Conservation (phyloP, 169 alveolate species). For the Eimeria tenella region DNA sequence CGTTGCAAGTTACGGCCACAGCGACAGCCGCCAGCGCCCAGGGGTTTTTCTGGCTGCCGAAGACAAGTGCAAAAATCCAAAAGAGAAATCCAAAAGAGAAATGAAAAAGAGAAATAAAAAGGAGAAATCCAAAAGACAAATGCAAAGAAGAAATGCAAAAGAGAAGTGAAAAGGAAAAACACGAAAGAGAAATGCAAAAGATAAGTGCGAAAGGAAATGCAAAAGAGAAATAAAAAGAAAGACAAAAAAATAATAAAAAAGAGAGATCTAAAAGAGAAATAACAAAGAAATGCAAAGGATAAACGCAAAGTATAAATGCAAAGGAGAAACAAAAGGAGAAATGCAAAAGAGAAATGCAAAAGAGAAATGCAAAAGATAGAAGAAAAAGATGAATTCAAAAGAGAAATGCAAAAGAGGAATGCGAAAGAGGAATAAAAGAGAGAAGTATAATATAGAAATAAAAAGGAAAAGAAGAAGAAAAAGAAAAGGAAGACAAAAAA, state of each 20-base stretch:
- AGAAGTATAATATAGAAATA: not conserved
- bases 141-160: not conserved
- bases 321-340: not conserved
- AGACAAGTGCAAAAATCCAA: not conserved
- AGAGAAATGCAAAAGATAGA: not conserved
- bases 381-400: not conserved
- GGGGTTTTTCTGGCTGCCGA: not conserved
- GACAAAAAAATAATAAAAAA: not conserved
- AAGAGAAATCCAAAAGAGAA: not conserved
- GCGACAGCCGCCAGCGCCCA: too few species aligned
- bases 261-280: too few species aligned
- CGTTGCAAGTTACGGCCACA: too few species aligned
- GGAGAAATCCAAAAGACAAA: not conserved
- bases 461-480: not conserved
- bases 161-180: not conserved
- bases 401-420: too few species aligned
- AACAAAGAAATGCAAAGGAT: not conserved
- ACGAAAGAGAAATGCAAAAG: not conserved
- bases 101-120: not conserved
- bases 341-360: not conserved
- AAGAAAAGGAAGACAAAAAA: not conserved
- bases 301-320: not conserved
- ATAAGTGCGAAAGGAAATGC: not conserved
- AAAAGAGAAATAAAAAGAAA: not conserved
- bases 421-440: not conserved